Evolutionary conservation across 768 basidiomycete genomes (phyloP).

Genomic region (Suillus subaureus): DNA sequence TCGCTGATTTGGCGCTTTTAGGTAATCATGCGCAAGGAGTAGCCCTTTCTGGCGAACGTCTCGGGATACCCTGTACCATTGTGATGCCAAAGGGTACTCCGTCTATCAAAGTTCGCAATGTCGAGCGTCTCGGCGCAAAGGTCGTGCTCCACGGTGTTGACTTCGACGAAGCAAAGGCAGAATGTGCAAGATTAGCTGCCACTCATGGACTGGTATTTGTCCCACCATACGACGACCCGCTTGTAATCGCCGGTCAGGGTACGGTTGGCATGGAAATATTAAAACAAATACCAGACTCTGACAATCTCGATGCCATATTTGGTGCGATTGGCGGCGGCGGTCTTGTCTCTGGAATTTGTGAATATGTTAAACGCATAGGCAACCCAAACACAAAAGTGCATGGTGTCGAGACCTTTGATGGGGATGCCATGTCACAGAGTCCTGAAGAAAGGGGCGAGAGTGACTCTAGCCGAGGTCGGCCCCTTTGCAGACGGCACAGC

Average conservation of each 20-base stretch:
- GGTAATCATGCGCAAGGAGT: constrained; percentile 99
- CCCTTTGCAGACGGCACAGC: constrained; percentile 98
- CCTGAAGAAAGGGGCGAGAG: constrained; percentile 78
- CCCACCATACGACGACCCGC: constrained; percentile 96
- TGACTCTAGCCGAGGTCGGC: constrained; percentile 87
- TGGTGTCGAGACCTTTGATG: constrained; percentile 95
- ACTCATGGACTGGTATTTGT: constrained; percentile 84
- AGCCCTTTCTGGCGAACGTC: constrained; percentile 86
- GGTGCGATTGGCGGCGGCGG: constrained; percentile 95
- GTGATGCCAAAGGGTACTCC: constrained; percentile 98
- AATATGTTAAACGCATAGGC: constrained; percentile 93
- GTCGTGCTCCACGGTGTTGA: constrained; percentile 90
- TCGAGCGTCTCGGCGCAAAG: constrained; percentile 92
- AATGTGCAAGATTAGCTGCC: constrained; percentile 84
- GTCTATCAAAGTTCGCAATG: constrained; percentile 94
- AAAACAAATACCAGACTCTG: constrained; percentile 80
- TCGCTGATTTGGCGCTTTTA: constrained; percentile 32
- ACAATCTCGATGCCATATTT: constrained; percentile 82
- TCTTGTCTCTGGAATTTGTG: constrained; percentile 84
- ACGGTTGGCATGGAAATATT: constrained; percentile 94
- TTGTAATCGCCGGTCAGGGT: constrained; percentile 96
- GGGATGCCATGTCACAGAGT: constrained; percentile 90
- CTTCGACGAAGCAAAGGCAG: constrained; percentile 95
- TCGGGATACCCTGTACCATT: constrained; percentile 95
- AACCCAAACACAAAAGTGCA: constrained; percentile 78